Base-by-base conservation (phyloP, 495 filamentous ascomycete species). In the Penicillium atrosanguineum region DNA sequence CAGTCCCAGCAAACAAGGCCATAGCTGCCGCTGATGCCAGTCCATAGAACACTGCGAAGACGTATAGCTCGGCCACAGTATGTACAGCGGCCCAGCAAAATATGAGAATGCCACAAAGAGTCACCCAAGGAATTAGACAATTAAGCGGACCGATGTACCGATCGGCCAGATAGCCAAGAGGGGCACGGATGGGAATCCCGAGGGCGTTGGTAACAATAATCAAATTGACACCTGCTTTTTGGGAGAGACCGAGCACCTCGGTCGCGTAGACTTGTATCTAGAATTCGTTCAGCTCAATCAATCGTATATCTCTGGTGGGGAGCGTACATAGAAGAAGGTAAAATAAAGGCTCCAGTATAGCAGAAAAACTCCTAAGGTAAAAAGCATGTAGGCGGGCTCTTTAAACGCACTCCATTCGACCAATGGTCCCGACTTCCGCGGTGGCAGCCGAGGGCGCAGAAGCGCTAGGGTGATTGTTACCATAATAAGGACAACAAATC, bases 341-440 rank as follows among this genome's bases (percentile, higher is more conserved):
- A 45, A 45, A 28, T 45, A 45, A 4, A 45, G 21, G 2, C 19
- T 45, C 23, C 23, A 45, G 19, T 45, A 45, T 1, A 45, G 43
- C 2, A 45, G 21, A 14, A 29, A 45, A 5, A 45, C 21, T 8
- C 43, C 43, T 1, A 29, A 14, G 11, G 43, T 45, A 12, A 45
- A 45, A 4, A 45, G 43, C 43, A 45, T 45, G 19, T 45, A 29
- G 4, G 26, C 26, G 7, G 26, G 26, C 26, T 77, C 73, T 29
- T 57, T 60, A 54, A 74, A 73, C 6, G 74, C 73, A n/a, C 20
- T 50, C 53, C 53, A 64, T 41, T 77, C 69, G 16, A 77, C 57
- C 0, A 77, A 44, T 2, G 71, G 63, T 26, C 67, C 71, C n/a
- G 63, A 62, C 40, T 61, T 68, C 12, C 70, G 61, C 1, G 70